phyloP scores from a whole-genome alignment of 2,329 filamentous ascomycete genomes.

The Calonectria honghensis region DNA sequence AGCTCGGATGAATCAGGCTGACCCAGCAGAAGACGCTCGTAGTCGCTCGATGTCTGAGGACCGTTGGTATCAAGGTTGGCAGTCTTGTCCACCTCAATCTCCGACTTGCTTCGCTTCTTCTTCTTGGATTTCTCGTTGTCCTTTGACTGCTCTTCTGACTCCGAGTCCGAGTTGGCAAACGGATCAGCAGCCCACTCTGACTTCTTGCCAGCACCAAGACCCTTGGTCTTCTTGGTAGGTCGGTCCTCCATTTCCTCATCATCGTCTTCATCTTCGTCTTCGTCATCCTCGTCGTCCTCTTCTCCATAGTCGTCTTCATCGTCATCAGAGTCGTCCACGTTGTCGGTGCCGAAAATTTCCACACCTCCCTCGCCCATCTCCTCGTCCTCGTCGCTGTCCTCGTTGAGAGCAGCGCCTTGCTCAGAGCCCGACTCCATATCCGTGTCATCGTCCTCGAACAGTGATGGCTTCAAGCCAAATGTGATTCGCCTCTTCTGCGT shows the following conservation, averaged over 20 bases:
- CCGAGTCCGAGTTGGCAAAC: constrained; percentile 75
- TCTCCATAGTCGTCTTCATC: constrained; percentile 61
- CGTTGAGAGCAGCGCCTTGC: constrained; percentile 66
- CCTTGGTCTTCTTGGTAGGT: constrained; percentile 56
- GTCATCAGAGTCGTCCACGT: constrained; percentile 64
- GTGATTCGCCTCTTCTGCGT: constrained; percentile 84
- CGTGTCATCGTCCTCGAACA: constrained; percentile 81
- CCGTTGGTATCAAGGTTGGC: constrained; percentile 93
- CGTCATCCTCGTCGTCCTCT: constrained; percentile 66
- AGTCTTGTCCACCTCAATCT: constrained; percentile 90
- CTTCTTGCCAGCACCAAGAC: constrained; percentile 77
- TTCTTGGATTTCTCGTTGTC: constrained; percentile 65
- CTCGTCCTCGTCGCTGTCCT: constrained; percentile 70
- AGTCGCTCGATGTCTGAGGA: constrained; percentile 92
- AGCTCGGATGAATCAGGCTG: constrained; percentile 94
- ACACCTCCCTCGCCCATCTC: constrained; percentile 69
- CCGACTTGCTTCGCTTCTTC: constrained; percentile 84
- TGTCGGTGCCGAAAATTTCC: constrained; percentile 68
- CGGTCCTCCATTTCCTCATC: constrained; percentile 65
- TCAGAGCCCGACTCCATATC: constrained; percentile 70
- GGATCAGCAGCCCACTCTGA: constrained; percentile 91
- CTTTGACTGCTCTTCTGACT: constrained; percentile 64
- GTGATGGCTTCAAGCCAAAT: constrained; percentile 94
- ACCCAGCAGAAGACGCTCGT: constrained; percentile 92
- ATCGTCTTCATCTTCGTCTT: constrained; percentile 60